phyloP scores from a whole-genome alignment of 108 stramenopile genomes.

The Poteriospumella lacustris region DNA sequence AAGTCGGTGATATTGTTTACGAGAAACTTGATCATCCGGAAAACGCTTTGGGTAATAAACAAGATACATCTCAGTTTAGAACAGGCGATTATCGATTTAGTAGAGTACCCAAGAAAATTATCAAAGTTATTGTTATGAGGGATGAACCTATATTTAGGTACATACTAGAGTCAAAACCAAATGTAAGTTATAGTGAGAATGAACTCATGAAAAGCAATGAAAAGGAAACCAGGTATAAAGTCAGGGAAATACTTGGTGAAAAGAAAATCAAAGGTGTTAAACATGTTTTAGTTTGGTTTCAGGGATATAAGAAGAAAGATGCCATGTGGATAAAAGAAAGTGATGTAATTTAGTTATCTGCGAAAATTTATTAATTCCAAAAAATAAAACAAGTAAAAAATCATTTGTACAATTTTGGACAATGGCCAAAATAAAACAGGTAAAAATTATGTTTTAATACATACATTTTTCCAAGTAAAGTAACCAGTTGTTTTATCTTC shows the following conservation, averaged over 20 bases:
- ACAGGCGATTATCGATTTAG: conserved; percentile 17
- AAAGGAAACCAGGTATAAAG: background rate
- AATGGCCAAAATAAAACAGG: no score
- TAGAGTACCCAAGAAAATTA: background rate
- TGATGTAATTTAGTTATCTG: no score
- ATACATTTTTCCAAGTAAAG: background rate
- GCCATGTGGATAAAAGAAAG: no score
- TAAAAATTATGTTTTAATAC: background rate
- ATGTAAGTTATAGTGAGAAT: conserved; percentile 25
- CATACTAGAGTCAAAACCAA: background rate
- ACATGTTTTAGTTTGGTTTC: background rate
- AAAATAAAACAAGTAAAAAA: no score
- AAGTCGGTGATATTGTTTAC: conserved; percentile 16
- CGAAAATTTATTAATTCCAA: no score
- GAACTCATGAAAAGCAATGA: background rate
- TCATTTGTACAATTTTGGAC: no score
- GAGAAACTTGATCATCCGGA: background rate
- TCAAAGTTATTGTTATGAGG: background rate
- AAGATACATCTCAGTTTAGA: background rate
- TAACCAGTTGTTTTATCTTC: background rate
- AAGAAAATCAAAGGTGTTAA: background rate
- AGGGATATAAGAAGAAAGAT: no score
- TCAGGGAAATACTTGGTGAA: background rate
- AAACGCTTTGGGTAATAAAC: conserved; percentile 16
- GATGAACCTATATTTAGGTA: conserved; percentile 8